Percentiles rank a stretch among this genome's conserved stretches.
Conservation (phyloP, 2,329 filamentous ascomycete species). For the Pseudogymnoascus destructans region DNA sequence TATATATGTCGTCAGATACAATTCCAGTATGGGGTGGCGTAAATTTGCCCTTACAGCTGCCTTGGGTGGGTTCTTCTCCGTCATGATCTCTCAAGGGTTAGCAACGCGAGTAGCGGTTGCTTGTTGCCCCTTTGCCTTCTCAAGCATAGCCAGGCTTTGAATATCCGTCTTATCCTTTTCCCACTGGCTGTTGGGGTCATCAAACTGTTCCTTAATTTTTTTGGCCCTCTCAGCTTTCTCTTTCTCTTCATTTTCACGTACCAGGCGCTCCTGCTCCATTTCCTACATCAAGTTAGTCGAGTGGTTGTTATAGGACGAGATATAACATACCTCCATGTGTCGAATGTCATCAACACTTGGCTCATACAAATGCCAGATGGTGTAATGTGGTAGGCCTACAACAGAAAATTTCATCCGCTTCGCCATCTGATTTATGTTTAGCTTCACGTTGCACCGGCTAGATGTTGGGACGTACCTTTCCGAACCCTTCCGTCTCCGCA, state of each 20-base stretch:
- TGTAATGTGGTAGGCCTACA: conserved; percentile 91
- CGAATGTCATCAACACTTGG: conserved; percentile 95
- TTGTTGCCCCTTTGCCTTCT: conserved; percentile 33
- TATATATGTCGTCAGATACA: neutral
- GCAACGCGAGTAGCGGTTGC: conserved; percentile 14
- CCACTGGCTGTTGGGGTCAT: conserved; percentile 67
- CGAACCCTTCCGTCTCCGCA: conserved; percentile 95
- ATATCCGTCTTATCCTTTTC: conserved; percentile 79
- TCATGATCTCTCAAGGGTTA: neutral
- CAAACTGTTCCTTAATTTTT: conserved; percentile 70
- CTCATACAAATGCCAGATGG: conserved; percentile 98
- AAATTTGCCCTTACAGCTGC: conserved; percentile 10
- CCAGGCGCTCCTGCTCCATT: conserved; percentile 80
- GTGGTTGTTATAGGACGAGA: neutral
- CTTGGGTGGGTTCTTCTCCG: conserved; percentile 1
- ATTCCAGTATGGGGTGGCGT: neutral
- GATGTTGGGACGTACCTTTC: conserved; percentile 54
- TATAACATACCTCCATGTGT: conserved; percentile 66
- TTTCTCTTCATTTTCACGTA: conserved; percentile 67
- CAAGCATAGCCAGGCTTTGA: conserved; percentile 50
- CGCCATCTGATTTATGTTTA: conserved; percentile 57
- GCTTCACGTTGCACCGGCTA: neutral
- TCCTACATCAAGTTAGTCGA: conserved; percentile 39
- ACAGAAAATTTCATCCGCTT: conserved; percentile 93
- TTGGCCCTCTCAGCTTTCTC: conserved; percentile 59